Conservation (phyloP, 2,329 filamentous ascomycete species). For the Cytospora piceae region DNA sequence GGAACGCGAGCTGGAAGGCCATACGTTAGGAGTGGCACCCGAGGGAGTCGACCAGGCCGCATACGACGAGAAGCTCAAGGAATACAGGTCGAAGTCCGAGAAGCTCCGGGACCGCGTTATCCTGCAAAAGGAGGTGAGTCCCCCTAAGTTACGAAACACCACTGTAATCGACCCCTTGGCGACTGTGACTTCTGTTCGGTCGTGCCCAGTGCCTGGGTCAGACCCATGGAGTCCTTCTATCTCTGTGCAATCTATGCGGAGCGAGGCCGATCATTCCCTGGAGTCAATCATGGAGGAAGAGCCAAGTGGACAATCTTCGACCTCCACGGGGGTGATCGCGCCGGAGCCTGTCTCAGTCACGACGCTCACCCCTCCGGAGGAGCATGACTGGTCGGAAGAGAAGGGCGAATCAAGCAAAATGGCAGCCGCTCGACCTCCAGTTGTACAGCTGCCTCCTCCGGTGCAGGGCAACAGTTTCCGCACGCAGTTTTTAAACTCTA, state of each 20-base stretch:
- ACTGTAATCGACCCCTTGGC: background rate
- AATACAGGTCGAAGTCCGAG: slow-evolving; percentile 56
- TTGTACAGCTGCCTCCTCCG: slow-evolving; percentile 1
- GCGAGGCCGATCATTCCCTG: background rate
- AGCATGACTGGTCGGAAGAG: background rate
- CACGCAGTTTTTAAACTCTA: slow-evolving; percentile 10
- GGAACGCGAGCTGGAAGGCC: slow-evolving; percentile 50
- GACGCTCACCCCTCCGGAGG: background rate
- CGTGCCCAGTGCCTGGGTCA: slow-evolving; percentile 8
- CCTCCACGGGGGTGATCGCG: background rate
- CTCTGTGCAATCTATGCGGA: background rate
- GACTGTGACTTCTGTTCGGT: slow-evolving; percentile 16
- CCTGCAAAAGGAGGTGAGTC: slow-evolving; percentile 63
- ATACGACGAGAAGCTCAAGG: slow-evolving; percentile 45
- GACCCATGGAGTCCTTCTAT: background rate
- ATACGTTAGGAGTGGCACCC: slow-evolving; percentile 38
- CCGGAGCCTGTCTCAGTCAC: background rate
- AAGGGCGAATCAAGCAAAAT: background rate
- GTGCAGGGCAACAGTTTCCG: background rate
- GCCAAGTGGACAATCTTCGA: slow-evolving; percentile 1
- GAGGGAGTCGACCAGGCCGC: slow-evolving; percentile 38
- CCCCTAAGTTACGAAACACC: background rate
- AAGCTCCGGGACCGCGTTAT: slow-evolving; percentile 59
- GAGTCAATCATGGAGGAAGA: background rate
- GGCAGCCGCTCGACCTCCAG: background rate